phyloP scores from a whole-genome alignment of 352 stramenopile species.

The Pythium utonaiense region DNA sequence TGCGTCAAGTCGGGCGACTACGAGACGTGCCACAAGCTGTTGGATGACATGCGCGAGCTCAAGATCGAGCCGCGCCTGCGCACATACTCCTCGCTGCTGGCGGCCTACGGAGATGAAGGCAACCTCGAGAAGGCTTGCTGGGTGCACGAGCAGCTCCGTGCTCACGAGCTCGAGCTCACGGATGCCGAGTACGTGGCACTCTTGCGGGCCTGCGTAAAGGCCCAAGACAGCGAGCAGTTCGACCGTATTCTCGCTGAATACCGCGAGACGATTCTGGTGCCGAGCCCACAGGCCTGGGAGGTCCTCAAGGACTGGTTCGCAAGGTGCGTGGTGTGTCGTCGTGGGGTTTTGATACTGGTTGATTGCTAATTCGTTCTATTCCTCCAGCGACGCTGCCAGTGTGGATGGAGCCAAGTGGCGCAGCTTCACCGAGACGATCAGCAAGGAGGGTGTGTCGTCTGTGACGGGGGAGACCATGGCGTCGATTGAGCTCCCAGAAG shows the following conservation, averaged over 20 bases:
- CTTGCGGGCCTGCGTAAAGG: slow-evolving; percentile 42
- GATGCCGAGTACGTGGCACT: slow-evolving; percentile 67
- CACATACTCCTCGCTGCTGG: slow-evolving; percentile 68
- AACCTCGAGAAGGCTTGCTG: slow-evolving; percentile 58
- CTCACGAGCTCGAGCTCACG: slow-evolving; percentile 46
- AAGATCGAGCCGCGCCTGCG: slow-evolving; percentile 62
- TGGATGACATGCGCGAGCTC: slow-evolving; percentile 45
- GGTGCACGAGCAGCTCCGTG: slow-evolving; percentile 44
- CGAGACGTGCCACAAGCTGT: slow-evolving; percentile 38
- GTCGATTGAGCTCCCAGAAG: slow-evolving; percentile 60
- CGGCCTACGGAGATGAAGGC: slow-evolving; percentile 44
- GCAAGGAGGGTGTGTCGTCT: slow-evolving; percentile 50
- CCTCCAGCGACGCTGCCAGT: slow-evolving; percentile 47
- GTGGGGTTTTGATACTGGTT: background rate
- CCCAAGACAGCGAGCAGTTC: slow-evolving; percentile 40
- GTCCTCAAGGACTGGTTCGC: slow-evolving; percentile 72
- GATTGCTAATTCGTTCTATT: background rate
- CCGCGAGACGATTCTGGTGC: slow-evolving; percentile 55
- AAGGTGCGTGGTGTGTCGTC: slow-evolving; percentile 32
- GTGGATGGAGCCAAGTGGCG: slow-evolving; percentile 60
- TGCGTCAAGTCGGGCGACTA: slow-evolving; percentile 63
- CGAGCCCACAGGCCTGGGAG: slow-evolving; percentile 41
- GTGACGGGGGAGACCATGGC: slow-evolving; percentile 53
- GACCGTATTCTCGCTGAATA: slow-evolving; percentile 55
- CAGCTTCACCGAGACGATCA: slow-evolving; percentile 48